Evolutionary conservation across 2,329 filamentous ascomycete species (phyloP).

Genomic region (Alternaria hordeiaustralica): DNA sequence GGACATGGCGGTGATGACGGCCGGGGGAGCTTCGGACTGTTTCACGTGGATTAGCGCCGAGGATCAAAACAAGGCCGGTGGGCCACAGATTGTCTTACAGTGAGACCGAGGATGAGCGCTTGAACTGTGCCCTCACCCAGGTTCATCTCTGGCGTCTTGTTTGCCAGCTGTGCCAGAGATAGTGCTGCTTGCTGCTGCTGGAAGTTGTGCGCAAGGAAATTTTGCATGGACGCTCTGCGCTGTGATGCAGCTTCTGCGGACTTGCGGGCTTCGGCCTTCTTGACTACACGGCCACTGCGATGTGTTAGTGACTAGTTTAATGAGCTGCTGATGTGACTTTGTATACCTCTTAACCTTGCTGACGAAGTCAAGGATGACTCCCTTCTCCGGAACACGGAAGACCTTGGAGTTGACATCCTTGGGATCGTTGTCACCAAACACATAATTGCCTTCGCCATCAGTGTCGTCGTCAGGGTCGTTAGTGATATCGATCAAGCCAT

Average conservation of each 20-base stretch:
- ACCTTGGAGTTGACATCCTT: conserved; percentile 49
- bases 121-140: conserved; percentile 55
- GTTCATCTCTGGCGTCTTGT: conserved; percentile 57
- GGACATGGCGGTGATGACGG: conserved; percentile 41
- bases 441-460: conserved; percentile 50
- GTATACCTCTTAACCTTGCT: conserved; percentile 60
- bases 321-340: conserved; percentile 3
- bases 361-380: conserved; percentile 66
- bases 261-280: conserved; percentile 22
- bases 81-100: conserved; percentile 60
- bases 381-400: conserved; percentile 54
- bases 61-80: conserved; percentile 36
- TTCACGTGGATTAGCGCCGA: conserved; percentile 46
- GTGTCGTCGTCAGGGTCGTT: conserved; percentile 53
- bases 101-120: conserved; percentile 64
- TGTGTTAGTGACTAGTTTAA: conserved; percentile 20
- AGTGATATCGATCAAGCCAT: conserved; percentile 55
- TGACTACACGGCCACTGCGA: conserved; percentile 32
- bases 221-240: conserved; percentile 35
- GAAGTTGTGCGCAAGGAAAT: conserved; percentile 48
- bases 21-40: conserved; percentile 50
- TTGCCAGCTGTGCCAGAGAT: conserved; percentile 65
- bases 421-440: conserved; percentile 51
- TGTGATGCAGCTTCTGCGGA: conserved; percentile 20
- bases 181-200: conserved; percentile 71